These are phyloP conservation scores for Aspergillus fijiensis DNA, from an alignment of 2,329 filamentous ascomycete genomes.

Conservation along the genomic window DNA sequence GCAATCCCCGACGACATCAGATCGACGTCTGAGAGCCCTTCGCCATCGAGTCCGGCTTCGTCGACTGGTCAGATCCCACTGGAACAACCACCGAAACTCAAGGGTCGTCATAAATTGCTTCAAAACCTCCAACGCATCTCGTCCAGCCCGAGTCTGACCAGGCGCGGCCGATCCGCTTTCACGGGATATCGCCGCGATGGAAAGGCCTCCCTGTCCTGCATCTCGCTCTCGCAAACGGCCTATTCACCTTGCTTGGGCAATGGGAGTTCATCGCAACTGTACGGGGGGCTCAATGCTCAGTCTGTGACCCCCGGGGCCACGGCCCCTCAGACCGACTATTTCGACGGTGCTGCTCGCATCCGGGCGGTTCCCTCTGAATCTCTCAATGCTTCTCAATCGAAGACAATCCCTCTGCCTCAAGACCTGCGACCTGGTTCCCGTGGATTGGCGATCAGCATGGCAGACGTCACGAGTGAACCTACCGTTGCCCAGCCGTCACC, in stretches of 20 bases:
- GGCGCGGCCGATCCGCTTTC: constrained; percentile 63
- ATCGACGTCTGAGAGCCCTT: constrained; percentile 32
- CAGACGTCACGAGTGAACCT: constrained; percentile 18
- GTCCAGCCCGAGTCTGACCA: constrained; percentile 71
- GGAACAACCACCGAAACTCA: constrained; percentile 57
- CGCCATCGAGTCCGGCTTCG: constrained; percentile 37
- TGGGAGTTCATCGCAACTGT: constrained; percentile 57
- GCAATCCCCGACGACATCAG: constrained; percentile 30
- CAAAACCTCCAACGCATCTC: constrained; percentile 77
- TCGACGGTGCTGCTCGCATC: constrained; percentile 57
- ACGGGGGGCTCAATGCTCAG: constrained; percentile 57
- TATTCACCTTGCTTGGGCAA: constrained; percentile 56
- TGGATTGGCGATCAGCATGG: constrained; percentile 29
- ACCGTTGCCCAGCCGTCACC: constrained; percentile 23
- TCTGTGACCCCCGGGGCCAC: constrained; percentile 52
- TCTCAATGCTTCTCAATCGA: constrained; percentile 38
- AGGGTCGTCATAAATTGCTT: constrained; percentile 68
- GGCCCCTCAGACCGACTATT: constrained; percentile 46
- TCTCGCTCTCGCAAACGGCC: constrained; percentile 57
- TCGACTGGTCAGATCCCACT: constrained; percentile 37
- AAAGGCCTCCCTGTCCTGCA: constrained; percentile 65
- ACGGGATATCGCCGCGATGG: constrained; percentile 63
- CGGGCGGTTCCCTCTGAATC: constrained; percentile 54
- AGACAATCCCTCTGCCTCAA: constrained; percentile 62
- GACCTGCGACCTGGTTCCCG: constrained; percentile 57